phyloP scores from a whole-genome alignment of 2,329 filamentous ascomycete species.

The Ophiocordyceps polyrhachis-furcata region DNA sequence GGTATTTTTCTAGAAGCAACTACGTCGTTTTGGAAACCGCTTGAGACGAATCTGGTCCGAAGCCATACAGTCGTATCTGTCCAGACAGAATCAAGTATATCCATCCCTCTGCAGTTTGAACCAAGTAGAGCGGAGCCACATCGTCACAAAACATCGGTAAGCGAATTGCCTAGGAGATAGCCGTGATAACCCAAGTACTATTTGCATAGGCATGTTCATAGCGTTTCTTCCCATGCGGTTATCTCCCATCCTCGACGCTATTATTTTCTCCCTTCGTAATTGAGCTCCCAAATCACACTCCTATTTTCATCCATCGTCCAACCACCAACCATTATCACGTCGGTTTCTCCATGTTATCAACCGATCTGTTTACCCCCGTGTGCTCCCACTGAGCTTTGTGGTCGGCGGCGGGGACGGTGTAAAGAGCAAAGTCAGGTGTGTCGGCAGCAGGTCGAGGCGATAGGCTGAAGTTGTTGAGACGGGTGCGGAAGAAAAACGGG shows the following conservation, averaged over 20 bases:
- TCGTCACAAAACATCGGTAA: too few relatives aligned
- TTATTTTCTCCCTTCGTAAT: background rate
- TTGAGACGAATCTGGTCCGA: too few relatives aligned
- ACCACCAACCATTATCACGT: background rate
- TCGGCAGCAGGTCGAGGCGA: background rate
- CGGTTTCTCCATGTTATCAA: background rate
- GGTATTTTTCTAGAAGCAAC: too few relatives aligned
- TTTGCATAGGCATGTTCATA: background rate
- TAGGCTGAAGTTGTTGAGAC: slow-evolving; percentile 8
- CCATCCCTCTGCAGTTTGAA: too few relatives aligned
- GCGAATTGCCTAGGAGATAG: too few relatives aligned
- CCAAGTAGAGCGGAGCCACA: too few relatives aligned
- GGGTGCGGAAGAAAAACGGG: slow-evolving; percentile 17
- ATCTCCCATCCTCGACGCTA: background rate
- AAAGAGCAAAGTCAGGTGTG: background rate
- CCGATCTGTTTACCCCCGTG: background rate
- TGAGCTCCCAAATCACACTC: background rate
- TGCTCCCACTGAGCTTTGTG: background rate
- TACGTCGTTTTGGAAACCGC: too few relatives aligned
- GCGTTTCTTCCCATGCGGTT: too few relatives aligned
- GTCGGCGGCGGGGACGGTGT: background rate
- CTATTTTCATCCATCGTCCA: background rate
- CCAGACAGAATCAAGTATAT: too few relatives aligned
- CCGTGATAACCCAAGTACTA: background rate
- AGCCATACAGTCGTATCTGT: too few relatives aligned